Conservation (phyloP, 371 early-diverging fungal species). For the Thermomucor indicae-seudaticae region DNA sequence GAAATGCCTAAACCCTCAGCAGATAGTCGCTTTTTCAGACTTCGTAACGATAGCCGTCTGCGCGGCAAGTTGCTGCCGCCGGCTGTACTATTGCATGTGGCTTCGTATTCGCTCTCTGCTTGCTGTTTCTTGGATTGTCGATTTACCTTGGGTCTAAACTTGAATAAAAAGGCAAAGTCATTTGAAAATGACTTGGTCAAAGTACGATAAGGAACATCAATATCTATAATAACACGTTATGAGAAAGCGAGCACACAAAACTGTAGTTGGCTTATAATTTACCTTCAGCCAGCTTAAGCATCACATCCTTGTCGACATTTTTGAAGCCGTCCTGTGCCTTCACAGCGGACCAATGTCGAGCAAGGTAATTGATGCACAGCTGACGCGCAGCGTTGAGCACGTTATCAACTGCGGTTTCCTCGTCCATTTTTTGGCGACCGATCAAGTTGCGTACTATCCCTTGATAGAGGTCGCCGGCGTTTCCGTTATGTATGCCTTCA, state of each 20-base stretch:
- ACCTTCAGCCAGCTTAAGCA: conserved; percentile 37
- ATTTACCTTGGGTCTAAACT: conserved; percentile 14
- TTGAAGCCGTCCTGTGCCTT: conserved; percentile 33
- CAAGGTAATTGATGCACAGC: conserved; percentile 29
- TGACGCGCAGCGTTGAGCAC: conserved; percentile 28
- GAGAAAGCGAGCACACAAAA: not conserved
- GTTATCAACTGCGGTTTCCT: conserved; percentile 37
- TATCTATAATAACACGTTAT: conserved; percentile 10
- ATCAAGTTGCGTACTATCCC: conserved; percentile 41
- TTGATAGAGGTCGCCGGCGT: conserved; percentile 43
- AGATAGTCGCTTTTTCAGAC: not conserved
- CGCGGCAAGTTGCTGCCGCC: not conserved
- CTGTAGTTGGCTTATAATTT: not conserved
- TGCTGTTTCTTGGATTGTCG: not conserved
- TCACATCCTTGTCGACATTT: conserved; percentile 24
- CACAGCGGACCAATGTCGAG: conserved; percentile 21
- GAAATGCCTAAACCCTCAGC: too few relatives aligned
- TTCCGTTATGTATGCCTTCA: conserved; percentile 30
- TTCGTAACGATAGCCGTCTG: conserved; percentile 1
- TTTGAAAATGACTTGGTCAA: conserved; percentile 27
- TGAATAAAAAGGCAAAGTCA: conserved; percentile 22
- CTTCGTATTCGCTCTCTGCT: conserved; percentile 2
- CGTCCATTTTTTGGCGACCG: conserved; percentile 40
- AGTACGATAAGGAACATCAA: conserved; percentile 31
- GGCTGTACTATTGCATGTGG: not conserved